Evolutionary conservation across 2,329 filamentous ascomycete genomes (phyloP).

Genomic region (Aspergillus aculeatus): DNA sequence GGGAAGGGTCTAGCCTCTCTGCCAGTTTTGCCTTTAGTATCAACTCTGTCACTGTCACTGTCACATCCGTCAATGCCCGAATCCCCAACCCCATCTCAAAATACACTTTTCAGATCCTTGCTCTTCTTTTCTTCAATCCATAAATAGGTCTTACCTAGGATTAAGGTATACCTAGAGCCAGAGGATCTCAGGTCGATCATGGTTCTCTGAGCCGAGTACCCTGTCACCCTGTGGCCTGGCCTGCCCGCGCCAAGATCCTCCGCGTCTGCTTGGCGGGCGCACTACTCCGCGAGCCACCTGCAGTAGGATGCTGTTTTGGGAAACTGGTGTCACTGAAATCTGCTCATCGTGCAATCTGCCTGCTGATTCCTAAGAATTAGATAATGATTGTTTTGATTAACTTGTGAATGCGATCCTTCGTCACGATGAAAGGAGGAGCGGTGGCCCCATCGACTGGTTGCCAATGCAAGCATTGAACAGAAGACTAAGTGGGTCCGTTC

Average conservation of each 20-base stretch:
- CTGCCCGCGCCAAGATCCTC: not conserved
- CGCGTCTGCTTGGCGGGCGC: not conserved
- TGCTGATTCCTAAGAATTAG: not conserved
- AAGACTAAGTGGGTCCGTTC: not conserved
- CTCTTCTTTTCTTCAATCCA: no score
- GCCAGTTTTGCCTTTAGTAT: no score
- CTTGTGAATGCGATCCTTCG: not conserved
- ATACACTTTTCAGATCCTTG: no score
- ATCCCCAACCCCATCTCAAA: no score
- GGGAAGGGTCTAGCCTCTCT: not conserved
- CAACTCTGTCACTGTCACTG: no score
- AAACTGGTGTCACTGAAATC: not conserved
- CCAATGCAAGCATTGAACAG: not conserved
- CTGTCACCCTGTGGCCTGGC: not conserved
- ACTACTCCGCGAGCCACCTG: not conserved
- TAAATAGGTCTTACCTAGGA: no score
- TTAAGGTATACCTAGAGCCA: no score
- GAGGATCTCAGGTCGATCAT: no score
- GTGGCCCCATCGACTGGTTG: not conserved
- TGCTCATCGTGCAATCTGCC: no score
- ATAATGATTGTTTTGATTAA: not conserved
- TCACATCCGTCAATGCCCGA: no score
- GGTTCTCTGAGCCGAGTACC: no score
- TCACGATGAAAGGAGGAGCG: no score
- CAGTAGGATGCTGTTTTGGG: not conserved